These are phyloP conservation scores for Diversispora eburnea DNA, from an alignment of 192 early-diverging fungal genomes.

Conservation along the genomic window DNA sequence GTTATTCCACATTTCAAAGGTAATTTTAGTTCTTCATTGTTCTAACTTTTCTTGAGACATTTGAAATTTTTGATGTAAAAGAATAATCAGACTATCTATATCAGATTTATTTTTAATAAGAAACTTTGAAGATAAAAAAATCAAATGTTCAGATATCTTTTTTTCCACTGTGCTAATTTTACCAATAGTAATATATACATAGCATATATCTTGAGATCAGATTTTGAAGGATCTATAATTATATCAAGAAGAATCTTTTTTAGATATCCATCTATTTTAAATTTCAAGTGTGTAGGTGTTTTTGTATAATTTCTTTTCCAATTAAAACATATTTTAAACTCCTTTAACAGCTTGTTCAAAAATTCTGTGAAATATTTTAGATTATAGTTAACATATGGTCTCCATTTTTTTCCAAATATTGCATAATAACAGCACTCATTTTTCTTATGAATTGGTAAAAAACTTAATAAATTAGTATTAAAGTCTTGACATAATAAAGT, in stretches of 20 bases:
- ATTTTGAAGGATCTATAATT: background rate
- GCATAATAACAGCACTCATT: background rate
- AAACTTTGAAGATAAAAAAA: background rate
- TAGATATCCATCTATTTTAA: background rate
- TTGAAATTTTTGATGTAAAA: conserved; percentile 4
- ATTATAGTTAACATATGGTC: conserved; percentile 4
- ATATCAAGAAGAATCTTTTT: background rate
- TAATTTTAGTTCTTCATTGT: background rate
- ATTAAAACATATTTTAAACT: conserved; percentile 9
- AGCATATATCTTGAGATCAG: background rate
- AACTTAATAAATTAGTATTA: background rate
- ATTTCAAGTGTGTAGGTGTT: background rate
- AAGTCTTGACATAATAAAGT: background rate
- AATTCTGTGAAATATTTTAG: conserved; percentile 6
- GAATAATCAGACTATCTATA: background rate
- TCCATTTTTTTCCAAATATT: background rate
- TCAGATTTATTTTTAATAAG: background rate
- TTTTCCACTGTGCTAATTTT: background rate
- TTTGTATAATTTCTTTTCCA: background rate
- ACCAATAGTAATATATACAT: background rate
- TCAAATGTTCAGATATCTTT: background rate
- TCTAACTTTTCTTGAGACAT: background rate
- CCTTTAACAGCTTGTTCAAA: background rate
- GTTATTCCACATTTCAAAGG: background rate
- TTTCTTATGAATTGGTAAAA: background rate